phyloP scores from a whole-genome alignment of 495 filamentous ascomycete genomes.

The Hypoxylon intermedium region DNA sequence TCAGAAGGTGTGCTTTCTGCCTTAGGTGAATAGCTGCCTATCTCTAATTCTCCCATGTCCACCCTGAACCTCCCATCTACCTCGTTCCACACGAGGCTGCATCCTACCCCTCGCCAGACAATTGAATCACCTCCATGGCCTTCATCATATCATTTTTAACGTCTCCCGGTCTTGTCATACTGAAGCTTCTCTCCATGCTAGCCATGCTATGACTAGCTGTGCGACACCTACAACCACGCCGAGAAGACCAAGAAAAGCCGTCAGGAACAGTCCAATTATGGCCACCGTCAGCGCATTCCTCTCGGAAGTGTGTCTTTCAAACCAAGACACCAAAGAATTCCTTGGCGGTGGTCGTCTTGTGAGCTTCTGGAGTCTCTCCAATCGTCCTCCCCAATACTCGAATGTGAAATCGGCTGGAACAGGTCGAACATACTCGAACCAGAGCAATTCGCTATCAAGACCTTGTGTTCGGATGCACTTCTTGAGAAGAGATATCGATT shows the following conservation, averaged over 20 bases:
- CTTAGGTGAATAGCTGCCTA: no score
- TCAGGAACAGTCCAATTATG: constrained; percentile 20
- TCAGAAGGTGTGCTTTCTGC: no score
- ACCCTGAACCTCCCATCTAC: no score
- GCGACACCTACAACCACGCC: constrained; percentile 17
- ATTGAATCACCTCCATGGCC: no score
- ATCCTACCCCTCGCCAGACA: no score
- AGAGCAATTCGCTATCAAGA: constrained; percentile 23
- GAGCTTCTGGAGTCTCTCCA: constrained; percentile 20
- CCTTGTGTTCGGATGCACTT: constrained; percentile 6
- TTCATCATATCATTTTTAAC: no score
- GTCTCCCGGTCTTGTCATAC: no score
- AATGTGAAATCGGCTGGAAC: constrained; percentile 28
- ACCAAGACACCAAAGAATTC: constrained; percentile 24
- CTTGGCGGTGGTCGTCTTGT: constrained; percentile 26
- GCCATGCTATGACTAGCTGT: constrained; percentile 12
- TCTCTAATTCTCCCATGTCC: no score
- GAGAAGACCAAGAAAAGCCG: constrained; percentile 22
- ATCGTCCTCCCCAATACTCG: constrained; percentile 28
- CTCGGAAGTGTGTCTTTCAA: constrained; percentile 30
- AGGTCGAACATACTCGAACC: constrained; percentile 21
- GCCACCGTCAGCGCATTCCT: constrained; percentile 29
- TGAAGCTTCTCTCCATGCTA: constrained; percentile 11
- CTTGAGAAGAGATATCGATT: constrained; percentile 20
- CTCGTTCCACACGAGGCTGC: no score